Base-by-base conservation (phyloP, 2,329 filamentous ascomycete species). In the Colletotrichum sp. region DNA sequence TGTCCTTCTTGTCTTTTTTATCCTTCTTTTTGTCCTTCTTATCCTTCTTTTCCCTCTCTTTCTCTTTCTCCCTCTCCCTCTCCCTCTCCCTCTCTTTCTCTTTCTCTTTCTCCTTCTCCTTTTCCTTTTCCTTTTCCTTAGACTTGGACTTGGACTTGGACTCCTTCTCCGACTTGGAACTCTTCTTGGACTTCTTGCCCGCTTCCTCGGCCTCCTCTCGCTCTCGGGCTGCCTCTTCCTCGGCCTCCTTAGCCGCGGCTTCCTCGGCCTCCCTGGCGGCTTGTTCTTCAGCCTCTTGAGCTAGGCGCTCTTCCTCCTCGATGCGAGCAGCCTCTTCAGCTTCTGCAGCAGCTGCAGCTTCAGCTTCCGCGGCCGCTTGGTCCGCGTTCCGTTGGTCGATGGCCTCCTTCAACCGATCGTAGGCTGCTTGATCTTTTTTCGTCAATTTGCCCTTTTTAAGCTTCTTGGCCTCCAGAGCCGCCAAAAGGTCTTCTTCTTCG, bases 401-500 rank as follows among this genome's bases (percentile, higher is more conserved):
- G 36, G 81, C 84, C 48, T 82, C 82, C 12, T 81, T 83, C 8
- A 88, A 79, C 9, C 79, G 78, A 38, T 85, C 82, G 30, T 85
- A 82, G 74, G 86, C 88, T 74, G 89, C 87, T 66, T 88, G 82
- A 36, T 88, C 87, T 72, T 84, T 88, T 77, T 86, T 89, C 3
- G 79, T 80, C 15, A 88, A 78, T 75, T 84, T 89, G 62, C 80
- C 83, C 80, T 88, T 91, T 78, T 87, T 88, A 2, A 84, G 84
- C 78, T 89, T 90, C 79, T 90, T 91, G 28, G 84, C 83, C 58
- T 86, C 87, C 6, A 89, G 81, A 6, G 81, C 79, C 16, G 81
- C 84, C 15, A 88, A 80, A 73, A 88, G 84, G 13, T 81, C 80
- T 74, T 87, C 84, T 66, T 86, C 76, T 15, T 79, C 73, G 8